phyloP scores from a whole-genome alignment of 106 monocot species.

The Dendrobium chrysotoxum region DNA sequence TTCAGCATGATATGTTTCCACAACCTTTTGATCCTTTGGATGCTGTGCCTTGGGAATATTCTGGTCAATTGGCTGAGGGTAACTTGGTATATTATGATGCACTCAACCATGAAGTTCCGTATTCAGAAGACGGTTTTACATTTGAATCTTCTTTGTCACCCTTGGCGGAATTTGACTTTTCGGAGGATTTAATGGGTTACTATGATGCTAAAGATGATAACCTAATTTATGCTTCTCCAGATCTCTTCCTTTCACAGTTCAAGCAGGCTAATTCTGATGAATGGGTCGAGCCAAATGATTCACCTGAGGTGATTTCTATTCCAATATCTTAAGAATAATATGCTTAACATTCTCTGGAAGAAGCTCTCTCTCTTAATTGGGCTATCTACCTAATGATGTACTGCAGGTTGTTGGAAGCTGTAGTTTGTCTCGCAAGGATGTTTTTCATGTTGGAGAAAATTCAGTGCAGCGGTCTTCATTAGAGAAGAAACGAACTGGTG shows the following conservation, averaged over 20 bases:
- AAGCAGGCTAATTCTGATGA: background rate
- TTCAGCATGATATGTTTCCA: background rate
- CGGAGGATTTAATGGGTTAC: background rate
- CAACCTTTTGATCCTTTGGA: background rate
- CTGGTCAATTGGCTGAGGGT: background rate
- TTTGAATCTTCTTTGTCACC: background rate
- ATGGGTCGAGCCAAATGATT: background rate
- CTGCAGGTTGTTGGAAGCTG: slow-evolving; percentile 5
- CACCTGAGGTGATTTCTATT: background rate
- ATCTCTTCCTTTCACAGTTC: background rate
- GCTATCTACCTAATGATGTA: background rate
- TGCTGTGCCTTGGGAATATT: background rate
- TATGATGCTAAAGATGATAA: background rate
- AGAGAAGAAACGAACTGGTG: background rate
- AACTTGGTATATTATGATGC: slow-evolving; percentile 3
- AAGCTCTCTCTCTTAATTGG: background rate
- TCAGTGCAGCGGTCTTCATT: background rate
- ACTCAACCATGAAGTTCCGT: background rate
- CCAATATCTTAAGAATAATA: background rate
- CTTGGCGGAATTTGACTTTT: background rate
- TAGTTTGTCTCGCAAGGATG: background rate
- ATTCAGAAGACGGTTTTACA: background rate
- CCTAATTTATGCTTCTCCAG: background rate
- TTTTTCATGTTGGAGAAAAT: background rate
- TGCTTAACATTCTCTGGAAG: background rate